Percentiles rank a stretch among this genome's conserved stretches.
These are phyloP conservation scores for Fraxinus sp. DNA, from an alignment of 305 asterid genomes.

Conservation along the genomic window DNA sequence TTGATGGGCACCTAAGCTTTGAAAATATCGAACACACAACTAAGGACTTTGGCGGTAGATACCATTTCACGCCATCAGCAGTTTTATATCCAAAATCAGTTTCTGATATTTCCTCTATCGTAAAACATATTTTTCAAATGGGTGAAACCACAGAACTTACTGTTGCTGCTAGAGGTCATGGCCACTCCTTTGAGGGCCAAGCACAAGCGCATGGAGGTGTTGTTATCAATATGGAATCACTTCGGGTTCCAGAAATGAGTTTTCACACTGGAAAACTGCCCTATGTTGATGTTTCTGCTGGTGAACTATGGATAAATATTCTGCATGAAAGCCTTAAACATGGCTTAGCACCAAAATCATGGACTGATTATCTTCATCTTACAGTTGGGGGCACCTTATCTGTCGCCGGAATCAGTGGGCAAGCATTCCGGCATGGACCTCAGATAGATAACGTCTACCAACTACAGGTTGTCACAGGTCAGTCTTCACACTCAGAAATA, in stretches of 20 bases:
- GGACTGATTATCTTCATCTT: constrained; percentile 95
- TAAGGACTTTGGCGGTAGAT: constrained; percentile 71
- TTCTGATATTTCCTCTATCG: constrained; percentile 54
- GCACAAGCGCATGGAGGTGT: constrained; percentile 76
- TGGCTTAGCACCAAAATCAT: constrained; percentile 84
- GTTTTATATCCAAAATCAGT: constrained; percentile 73
- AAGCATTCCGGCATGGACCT: constrained; percentile 88
- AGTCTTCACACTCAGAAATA: constrained; percentile 16
- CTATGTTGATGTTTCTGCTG: constrained; percentile 76
- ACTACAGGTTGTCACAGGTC: constrained; percentile 92
- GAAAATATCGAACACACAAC: constrained; percentile 52
- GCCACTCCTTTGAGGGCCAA: constrained; percentile 83
- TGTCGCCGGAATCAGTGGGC: constrained; percentile 94
- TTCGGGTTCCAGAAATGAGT: constrained; percentile 43
- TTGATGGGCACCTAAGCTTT: constrained; percentile 63
- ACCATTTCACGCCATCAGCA: constrained; percentile 62
- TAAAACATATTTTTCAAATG: constrained; percentile 47
- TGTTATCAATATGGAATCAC: constrained; percentile 68
- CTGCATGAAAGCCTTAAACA: constrained; percentile 72
- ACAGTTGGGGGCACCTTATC: constrained; percentile 95
- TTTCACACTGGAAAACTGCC: constrained; percentile 51
- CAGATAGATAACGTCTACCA: constrained; percentile 87
- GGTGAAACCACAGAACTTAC: constrained; percentile 57
- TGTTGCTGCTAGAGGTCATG: constrained; percentile 82
- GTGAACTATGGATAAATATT: constrained; percentile 85